Conservation (phyloP, 495 filamentous ascomycete species). For the Penicillium nucicola region DNA sequence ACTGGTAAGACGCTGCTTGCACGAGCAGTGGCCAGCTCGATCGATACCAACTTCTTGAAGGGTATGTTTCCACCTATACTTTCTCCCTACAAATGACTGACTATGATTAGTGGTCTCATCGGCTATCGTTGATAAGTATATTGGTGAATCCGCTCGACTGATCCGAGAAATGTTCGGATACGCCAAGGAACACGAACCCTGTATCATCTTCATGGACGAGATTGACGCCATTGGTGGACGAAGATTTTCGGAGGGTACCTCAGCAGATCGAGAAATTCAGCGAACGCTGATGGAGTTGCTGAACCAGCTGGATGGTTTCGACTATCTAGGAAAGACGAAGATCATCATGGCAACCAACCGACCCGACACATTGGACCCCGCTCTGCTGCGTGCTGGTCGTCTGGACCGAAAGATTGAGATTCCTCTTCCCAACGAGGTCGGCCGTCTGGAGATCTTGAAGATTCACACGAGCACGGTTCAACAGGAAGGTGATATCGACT, state of each 20-base stretch:
- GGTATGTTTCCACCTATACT: constrained; percentile 49
- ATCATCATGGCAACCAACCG: constrained; percentile 99
- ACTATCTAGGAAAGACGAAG: constrained; percentile 98
- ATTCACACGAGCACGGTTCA: constrained; percentile 88
- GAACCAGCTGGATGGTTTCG: constrained; percentile 98
- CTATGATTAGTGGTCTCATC: constrained; percentile 80
- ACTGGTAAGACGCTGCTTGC: constrained; percentile 97
- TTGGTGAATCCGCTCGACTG: constrained; percentile 94
- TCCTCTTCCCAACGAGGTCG: constrained; percentile 97
- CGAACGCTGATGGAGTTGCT: constrained; percentile 98
- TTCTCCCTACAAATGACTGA: constrained; percentile 18
- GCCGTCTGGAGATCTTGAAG: constrained; percentile 96
- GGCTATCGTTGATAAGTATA: constrained; percentile 99
- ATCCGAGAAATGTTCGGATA: constrained; percentile 99
- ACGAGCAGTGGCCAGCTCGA: constrained; percentile 90
- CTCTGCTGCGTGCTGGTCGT: constrained; percentile 87
- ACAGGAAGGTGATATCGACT: constrained; percentile 94
- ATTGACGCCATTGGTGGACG: constrained; percentile 98
- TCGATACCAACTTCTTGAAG: constrained; percentile 99
- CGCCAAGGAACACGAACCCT: constrained; percentile 98
- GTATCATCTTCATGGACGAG: constrained; percentile 99
- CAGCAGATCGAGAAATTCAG: constrained; percentile 97
- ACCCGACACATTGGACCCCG: constrained; percentile 96
- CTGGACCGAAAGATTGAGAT: constrained; percentile 99
- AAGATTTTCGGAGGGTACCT: constrained; percentile 97